Evolutionary conservation across 495 filamentous ascomycete genomes (phyloP), one percentile per base, ranked within the genome.

Genomic region (Pyrenopolyporus hunteri): DNA sequence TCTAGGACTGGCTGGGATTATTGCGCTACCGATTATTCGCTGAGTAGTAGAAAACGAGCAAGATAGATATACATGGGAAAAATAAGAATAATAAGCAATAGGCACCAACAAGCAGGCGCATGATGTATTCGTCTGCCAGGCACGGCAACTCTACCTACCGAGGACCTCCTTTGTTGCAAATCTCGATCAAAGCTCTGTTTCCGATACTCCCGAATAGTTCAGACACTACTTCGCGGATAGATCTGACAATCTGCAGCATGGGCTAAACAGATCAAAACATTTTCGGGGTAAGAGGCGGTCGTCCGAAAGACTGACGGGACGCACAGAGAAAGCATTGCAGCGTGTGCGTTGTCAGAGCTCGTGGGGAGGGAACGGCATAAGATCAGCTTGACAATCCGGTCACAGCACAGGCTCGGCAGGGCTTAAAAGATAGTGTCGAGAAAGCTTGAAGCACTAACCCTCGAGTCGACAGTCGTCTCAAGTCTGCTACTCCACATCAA

Each of bases 401-500:
- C 75, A 73, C 76, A 80, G 77, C 76, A 70, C 65, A 67, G 67
- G 66, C 63, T 70, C 65, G 65, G 67, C 72, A 67, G 59, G 66
- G 71, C 73, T 73, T 71, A 57, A 61, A 62, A 62, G 55, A 50
- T 35, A 35, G 54, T 44, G 33, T 52, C 67, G 69, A 69, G 62
- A 63, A 73, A 67, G 67, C 54, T 67, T 69, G 66, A 59, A 67
- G 69, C 74, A 67, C 64, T 64, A 64, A 63, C 59, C n/a, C 69
- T 67, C 71, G 69, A 70, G 71, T 73, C 68, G 71, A 71, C 65
- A 64, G 70, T 76, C 75, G 78, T 80, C 78, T 80, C 78, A 80
- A 77, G 72, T 49, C 45, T 29, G 63, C 57, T 59, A 55, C 63
- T 62, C 63, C 64, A 56, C 61, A 64, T 56, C 35, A 61, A 66